Conservation (phyloP, 2,329 filamentous ascomycete species). For the Phialocephala subalpina region DNA sequence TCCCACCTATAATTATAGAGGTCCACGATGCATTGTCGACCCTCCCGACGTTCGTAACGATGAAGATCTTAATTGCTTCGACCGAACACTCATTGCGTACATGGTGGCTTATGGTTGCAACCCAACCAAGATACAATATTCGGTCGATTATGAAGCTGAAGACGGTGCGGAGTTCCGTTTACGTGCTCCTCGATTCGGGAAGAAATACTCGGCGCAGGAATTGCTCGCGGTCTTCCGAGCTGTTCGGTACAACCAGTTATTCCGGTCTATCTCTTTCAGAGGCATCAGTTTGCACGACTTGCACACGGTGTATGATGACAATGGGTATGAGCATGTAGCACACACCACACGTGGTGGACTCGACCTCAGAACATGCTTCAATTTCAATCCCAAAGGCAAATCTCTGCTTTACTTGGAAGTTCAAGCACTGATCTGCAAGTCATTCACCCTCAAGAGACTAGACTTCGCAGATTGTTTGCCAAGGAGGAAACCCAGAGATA, state of each 20-base stretch:
- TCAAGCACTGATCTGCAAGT: conserved; percentile 71
- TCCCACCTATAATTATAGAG: conserved; percentile 67
- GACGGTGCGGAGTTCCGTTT: conserved; percentile 73
- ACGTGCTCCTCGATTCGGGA: conserved; percentile 60
- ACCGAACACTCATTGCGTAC: conserved; percentile 73
- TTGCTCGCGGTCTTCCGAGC: conserved; percentile 75
- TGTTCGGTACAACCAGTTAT: conserved; percentile 75
- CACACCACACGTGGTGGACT: conserved; percentile 63
- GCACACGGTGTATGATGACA: conserved; percentile 66
- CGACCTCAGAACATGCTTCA: conserved; percentile 40
- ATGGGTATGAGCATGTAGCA: conserved; percentile 69
- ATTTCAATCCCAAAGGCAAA: conserved; percentile 43
- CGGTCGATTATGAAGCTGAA: conserved; percentile 66
- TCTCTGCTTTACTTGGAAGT: conserved; percentile 74
- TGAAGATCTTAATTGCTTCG: conserved; percentile 67
- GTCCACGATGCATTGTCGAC: conserved; percentile 63
- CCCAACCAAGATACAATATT: conserved; percentile 71
- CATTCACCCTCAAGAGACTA: conserved; percentile 66
- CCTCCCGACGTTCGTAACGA: conserved; percentile 54
- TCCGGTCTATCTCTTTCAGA: conserved; percentile 72
- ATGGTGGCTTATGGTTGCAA: conserved; percentile 72
- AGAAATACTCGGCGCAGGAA: conserved; percentile 66
- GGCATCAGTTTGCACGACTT: conserved; percentile 69
- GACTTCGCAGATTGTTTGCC: conserved; percentile 72
- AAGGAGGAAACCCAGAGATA: conserved; percentile 54